Evolutionary conservation across 257 asterid species (phyloP), one percentile per base, ranked within the genome.

Genomic region (Knoxia roxburghii): DNA sequence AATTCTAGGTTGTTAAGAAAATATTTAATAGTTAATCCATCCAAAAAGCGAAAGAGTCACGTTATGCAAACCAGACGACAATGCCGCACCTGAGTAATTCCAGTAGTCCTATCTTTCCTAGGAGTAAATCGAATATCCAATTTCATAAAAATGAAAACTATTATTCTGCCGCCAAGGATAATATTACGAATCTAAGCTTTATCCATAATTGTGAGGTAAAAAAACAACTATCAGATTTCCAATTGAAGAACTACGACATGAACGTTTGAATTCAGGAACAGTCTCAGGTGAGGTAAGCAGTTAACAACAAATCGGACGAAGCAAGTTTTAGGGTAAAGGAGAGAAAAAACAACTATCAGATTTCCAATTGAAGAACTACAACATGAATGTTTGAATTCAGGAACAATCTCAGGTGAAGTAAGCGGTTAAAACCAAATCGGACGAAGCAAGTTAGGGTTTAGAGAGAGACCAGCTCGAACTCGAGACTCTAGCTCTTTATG

Each of bases 401-500:
- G 20, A 1, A 46, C 51, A 17, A 37, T 7, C 37, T 10, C 13
- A 17, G 1, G 14, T 43, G 11, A 43, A 43, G n/a, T n/a, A n/a
- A 43, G 48, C 14, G 10, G 48, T 13, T 1, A 10, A 62, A 15
- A 64, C 43, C 6, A 2, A 29, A 46, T 46, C 51, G 51, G 51
- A 27, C 10, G 7, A 56, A 27, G 11, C 50, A 30, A 30, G 39
- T 13, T 65, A 53, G 65, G 63, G 45, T 54, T 54, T 5, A 46
- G 41, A 53, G 45, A 55, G 40, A 15, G 14, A 79, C 83, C 77
- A 27, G 67, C 65, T 64, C 83, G 68, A 24, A 75, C 83, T 35
- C 80, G 77, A 9, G 78, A 68, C 14, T 79, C 83, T n/a, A 75
- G 76, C 56, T 79, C 83, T 67, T 79, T 79, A 18, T 79, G 83